Base-by-base conservation (phyloP, 208 protist species). In the Trypanosoma avium region DNA sequence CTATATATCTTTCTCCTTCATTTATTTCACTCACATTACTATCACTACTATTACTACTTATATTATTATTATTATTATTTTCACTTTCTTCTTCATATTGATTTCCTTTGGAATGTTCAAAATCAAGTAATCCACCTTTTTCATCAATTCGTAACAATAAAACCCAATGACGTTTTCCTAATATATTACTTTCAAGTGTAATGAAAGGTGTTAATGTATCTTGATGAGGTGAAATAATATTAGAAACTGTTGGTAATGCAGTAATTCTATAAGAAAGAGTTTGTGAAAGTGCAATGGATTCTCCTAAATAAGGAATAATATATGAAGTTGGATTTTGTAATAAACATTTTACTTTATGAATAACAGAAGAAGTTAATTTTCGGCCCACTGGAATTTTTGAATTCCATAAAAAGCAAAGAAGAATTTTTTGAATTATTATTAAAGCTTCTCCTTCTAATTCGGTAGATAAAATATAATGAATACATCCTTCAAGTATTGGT, bases 121-220 rank as follows among this genome's bases (percentile, higher is more conserved):
- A 46, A 9, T 79, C 67, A 35, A 88, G 59, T 70, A 83, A 82
- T 19, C 70, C 63, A 5, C 85, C 82, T 27, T 73, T 66, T 13
- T 70, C 53, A 29, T 92, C 85, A 24, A 92, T 70, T 24, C 74
- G 76, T 12, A 92, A 64, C 7, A 92, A 64, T 42, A 88, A 61
- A 9, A 87, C 77, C n/a, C 70, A 38, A 32, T 45, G 5, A 33
- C 3, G 32, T 55, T 63, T 32, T 29, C 33, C 55, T n/a, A 1
- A 36, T 36, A 19, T 13, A n/a, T 43, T 19, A 36, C 21, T 13
- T 17, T 40, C 61, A 29, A 60, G 17, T 13, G 29, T 40, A 46
- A 69, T 58, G 40, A 59, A 26, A 13, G 61, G 64, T 17, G 60
- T 65, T 17, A 6, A 26, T 35, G 62, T 57, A 4, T 59, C 61